Evolutionary conservation across 2,329 filamentous ascomycete species (phyloP).

Genomic region (Aspergillus calidoustus): DNA sequence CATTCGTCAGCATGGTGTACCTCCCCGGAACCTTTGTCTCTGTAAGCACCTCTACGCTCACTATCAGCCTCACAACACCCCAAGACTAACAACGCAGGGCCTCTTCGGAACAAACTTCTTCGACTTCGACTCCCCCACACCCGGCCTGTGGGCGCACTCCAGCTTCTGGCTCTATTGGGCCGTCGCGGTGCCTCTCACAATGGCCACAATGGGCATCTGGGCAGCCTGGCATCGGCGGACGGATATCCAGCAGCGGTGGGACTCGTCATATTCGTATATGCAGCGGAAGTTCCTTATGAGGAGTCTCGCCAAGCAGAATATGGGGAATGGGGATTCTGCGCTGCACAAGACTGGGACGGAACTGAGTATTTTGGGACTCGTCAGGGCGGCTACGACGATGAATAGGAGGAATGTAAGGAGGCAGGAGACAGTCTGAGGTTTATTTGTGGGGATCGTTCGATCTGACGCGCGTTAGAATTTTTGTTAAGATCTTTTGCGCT

Average conservation of each 20-base stretch:
- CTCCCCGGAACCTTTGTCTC: conserved; percentile 36
- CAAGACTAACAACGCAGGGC: conserved; percentile 19
- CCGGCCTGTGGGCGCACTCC: conserved; percentile 26
- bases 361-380: conserved; percentile 30
- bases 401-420: background rate
- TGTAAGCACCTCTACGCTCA: conserved; percentile 16
- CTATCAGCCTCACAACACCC: background rate
- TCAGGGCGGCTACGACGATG: conserved; percentile 12
- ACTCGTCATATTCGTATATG: background rate
- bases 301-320: too few species aligned
- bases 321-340: background rate
- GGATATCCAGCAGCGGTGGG: background rate
- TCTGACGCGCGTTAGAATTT: too few species aligned
- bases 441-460: background rate
- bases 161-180: conserved; percentile 40
- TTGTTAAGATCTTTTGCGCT: too few species aligned
- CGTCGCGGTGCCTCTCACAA: conserved; percentile 33
- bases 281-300: background rate
- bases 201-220: conserved; percentile 5
- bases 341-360: background rate
- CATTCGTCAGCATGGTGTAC: conserved; percentile 32
- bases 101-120: conserved; percentile 44
- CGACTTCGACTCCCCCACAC: conserved; percentile 30
- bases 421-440: background rate
- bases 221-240: background rate